phyloP scores from a whole-genome alignment of 768 basidiomycete species.

The Suillus tomentosus region DNA sequence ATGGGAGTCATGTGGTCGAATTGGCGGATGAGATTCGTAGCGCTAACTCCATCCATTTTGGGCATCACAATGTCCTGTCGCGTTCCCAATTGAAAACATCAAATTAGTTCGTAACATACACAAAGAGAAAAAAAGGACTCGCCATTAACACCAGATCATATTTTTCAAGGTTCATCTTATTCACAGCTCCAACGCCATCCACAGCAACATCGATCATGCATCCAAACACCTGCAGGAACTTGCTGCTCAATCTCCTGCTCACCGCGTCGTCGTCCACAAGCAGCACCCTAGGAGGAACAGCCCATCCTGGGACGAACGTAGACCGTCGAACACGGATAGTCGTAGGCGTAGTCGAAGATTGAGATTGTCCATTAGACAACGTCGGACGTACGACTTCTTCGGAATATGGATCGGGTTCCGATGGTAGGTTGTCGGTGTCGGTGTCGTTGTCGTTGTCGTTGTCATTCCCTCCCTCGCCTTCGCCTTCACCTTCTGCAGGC shows the following conservation, averaged over 20 bases:
- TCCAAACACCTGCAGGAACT: constrained; percentile 94
- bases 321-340: constrained; percentile 66
- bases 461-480: constrained; percentile 22
- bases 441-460: constrained; percentile 23
- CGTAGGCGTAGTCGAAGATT: constrained; percentile 18
- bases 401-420: constrained; percentile 29
- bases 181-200: constrained; percentile 89
- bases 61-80: constrained; percentile 93
- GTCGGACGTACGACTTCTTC: constrained; percentile 46
- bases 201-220: constrained; percentile 94
- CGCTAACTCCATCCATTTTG: constrained; percentile 83
- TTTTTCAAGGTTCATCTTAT: constrained; percentile 95
- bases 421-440: constrained; percentile 20
- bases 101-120: constrained; percentile 10
- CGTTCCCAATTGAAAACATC: neutral
- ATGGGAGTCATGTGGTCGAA: constrained; percentile 96
- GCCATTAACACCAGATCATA: constrained; percentile 97
- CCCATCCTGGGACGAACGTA: constrained; percentile 88
- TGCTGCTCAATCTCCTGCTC: constrained; percentile 83
- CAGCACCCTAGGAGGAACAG: constrained; percentile 85
- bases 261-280: constrained; percentile 97
- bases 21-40: constrained; percentile 90
- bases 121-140: constrained; percentile 27
- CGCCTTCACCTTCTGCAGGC: constrained; percentile 23
- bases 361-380: constrained; percentile 24